Base-by-base conservation (phyloP, 2,329 filamentous ascomycete genomes). In the Triangularia setosa region DNA sequence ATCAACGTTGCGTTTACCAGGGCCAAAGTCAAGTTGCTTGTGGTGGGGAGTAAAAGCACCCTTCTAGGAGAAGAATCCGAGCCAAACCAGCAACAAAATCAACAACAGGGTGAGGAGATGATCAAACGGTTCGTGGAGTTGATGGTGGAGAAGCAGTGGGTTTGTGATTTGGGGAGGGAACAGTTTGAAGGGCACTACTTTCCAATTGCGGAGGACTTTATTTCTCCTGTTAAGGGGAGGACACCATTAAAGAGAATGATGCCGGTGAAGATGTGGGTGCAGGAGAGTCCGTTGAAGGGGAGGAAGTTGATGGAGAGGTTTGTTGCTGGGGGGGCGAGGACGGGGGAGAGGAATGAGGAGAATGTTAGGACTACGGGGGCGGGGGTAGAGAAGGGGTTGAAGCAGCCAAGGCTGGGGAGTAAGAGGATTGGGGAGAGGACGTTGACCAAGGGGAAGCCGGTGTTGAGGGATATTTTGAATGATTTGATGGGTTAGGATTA, bases 1-100 rank as follows among this genome's bases (percentile, higher is more conserved):
- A 93, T 99, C 74, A 99, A 99, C 71, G 95, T 99, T 3, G 95
- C 95, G 0, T 91, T 99, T 68, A 99, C 95, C 3, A 84, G 95
- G 27, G 95, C 95, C 23, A 91, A 93, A 74, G 95, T 90, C 0
- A 99, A 99, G 79, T 79, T 99, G 35, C 82, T 99, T 1, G 90
- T 99, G 12, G 77, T 99, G 0, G 95, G 95, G 9, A 96, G 91
- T 75, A 86, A 86, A 73, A 83, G 81, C 63, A 99, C 95, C 0
- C 79, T 99, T 2, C 48, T 70, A 11, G 72, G 73, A 4, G 66
- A 77, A 87, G 88, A 81, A 18, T 79, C 80, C 25, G 88, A 91
- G 70, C 90, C 93, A 70, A 4, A 88, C 6, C 40, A 48, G n/a
- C 40, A 48, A 11, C n/a, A 58, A 21, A 30, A 18, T 21, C 66